Evolutionary conservation across 2,329 filamentous ascomycete species (phyloP), one percentile per base, ranked within the genome.

Genomic region (Apiospora saccharicola): DNA sequence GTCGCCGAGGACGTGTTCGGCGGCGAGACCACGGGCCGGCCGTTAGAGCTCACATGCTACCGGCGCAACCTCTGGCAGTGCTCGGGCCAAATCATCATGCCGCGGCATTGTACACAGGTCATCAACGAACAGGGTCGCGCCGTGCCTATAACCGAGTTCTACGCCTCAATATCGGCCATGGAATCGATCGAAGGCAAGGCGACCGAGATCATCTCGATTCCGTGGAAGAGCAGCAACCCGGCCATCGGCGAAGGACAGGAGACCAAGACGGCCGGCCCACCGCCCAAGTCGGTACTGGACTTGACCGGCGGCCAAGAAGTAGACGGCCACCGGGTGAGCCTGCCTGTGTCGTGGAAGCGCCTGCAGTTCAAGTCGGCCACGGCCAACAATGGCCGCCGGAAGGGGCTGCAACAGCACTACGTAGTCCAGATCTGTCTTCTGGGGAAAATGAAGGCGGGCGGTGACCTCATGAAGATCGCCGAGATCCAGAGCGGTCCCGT

Each of bases 291-390:
- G 64, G 82, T 86, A 0, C 80, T 92, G 37, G 90, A 92, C 76
- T 80, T 91, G 5, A 44, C 30, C 14, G 81, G 82, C 69, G 90
- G 88, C 26, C 89, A 90, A 85, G 94, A 85, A 86, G 88, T 97
- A 47, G 69, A 71, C 53, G 57, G 57, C 57, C 51, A 97, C 78
- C 92, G 91, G 72, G 91, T 96, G 12, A 93, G 90, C 51, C 90
- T 98, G 72, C 93, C 95, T 1, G 92, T 98, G 70, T 92, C 94
- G 46, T 98, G 96, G 96, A 98, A 98, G 82, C 88, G 96, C 71
- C 84, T 98, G 72, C 96, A 98, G 81, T 98, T 98, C 82, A 94
- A 97, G 78, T 96, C 98, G 77, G 96, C 96, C 1, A 98, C 96
- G 0, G 96, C 96, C 69, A 98, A 98, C 81, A 98, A 98, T 80